Conservation (phyloP, 2,329 filamentous ascomycete species). For the Lachnellula subtilissima region DNA sequence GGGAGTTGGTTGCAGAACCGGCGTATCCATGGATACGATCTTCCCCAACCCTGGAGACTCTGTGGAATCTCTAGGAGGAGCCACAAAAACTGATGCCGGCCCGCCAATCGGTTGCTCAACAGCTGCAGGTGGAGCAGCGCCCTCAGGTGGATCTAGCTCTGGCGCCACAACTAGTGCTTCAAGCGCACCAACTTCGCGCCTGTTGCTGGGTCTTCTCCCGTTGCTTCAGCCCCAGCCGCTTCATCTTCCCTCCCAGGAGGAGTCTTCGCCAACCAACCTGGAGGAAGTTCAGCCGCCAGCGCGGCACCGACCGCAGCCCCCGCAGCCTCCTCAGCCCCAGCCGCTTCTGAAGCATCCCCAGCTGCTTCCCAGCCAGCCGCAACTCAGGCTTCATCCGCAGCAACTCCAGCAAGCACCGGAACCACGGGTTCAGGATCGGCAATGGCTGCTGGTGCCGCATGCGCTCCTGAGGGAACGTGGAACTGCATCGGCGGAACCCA, state of each 20-base stretch:
- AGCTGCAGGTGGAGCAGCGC: slow-evolving; percentile 19
- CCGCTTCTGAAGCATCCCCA: slow-evolving; percentile 17
- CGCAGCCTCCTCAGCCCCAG: slow-evolving; percentile 17
- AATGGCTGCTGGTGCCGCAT: slow-evolving; percentile 40
- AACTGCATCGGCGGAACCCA: slow-evolving; percentile 48
- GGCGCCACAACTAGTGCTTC: slow-evolving; percentile 7
- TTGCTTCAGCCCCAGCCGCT: slow-evolving; percentile 4
- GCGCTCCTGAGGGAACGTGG: slow-evolving; percentile 47
- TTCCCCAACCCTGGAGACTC: slow-evolving; percentile 64
- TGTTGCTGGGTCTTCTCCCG: slow-evolving; percentile 7
- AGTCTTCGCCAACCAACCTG: slow-evolving; percentile 24
- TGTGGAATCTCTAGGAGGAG: slow-evolving; percentile 44
- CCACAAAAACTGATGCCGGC: slow-evolving; percentile 10
- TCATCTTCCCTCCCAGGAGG: slow-evolving; percentile 22
- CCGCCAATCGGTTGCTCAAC: slow-evolving; percentile 25
- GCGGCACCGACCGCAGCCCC: slow-evolving; percentile 10
- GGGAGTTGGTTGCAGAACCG: slow-evolving; percentile 50
- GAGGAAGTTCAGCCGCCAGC: slow-evolving; percentile 23
- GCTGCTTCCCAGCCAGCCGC: slow-evolving; percentile 20
- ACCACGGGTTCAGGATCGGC: slow-evolving; percentile 18
- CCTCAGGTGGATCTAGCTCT: slow-evolving; percentile 20
- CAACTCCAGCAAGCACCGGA: slow-evolving; percentile 21
- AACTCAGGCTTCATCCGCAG: slow-evolving; percentile 15
- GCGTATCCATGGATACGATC: slow-evolving; percentile 50
- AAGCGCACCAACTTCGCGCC: slow-evolving; percentile 4